Base-by-base conservation (phyloP, 1,284 basidiomycete species). In the Violaceomyces palustris region DNA sequence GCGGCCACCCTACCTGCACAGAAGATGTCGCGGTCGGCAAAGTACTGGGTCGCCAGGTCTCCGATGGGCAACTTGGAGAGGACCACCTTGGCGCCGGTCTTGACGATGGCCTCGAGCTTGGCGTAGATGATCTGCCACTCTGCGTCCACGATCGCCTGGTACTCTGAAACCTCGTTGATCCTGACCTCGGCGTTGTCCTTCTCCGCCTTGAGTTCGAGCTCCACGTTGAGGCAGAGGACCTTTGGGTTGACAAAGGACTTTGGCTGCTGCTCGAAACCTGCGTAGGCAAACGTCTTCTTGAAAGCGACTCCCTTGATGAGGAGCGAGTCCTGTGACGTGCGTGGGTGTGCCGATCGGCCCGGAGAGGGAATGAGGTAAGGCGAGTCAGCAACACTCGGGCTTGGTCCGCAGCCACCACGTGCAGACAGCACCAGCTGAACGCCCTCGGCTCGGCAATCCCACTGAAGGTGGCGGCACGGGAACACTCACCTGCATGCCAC, bases 41-140 rank as follows among this genome's bases (percentile, higher is more conserved):
- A 99, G 85, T 92, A 99, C 74, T 98, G 94, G 3, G 94, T 98
- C 4, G 94, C 94, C 35, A 99, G 79, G 78, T 99, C 94, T 34
- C 94, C 94, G 64, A 98, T 98, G 6, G 94, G 94, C 19, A 99
- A 82, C 76, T 97, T 96, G 76, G 91, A 96, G 45, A 99, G 80
- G 19, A 99, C 92, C 47, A 99, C 89, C 75, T 94, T 92, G 33
- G 94, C 94, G 24, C 92, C 94, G 0, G 92, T 96, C 71, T 87
- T 86, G 69, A 91, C 88, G 71, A 98, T 96, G 1, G 90, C 90
- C 68, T 96, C 87, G 24, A 99, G 80, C 76, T 99, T 99, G 69
- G 87, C 83, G 78, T 92, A 98, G 74, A 99, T 99, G 76, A 99
- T 98, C 69, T 92, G 87, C 94, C 94, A 99, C 75, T 99, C 94